Base-by-base conservation (phyloP, 305 asterid species). In the Solanum hybrid region DNA sequence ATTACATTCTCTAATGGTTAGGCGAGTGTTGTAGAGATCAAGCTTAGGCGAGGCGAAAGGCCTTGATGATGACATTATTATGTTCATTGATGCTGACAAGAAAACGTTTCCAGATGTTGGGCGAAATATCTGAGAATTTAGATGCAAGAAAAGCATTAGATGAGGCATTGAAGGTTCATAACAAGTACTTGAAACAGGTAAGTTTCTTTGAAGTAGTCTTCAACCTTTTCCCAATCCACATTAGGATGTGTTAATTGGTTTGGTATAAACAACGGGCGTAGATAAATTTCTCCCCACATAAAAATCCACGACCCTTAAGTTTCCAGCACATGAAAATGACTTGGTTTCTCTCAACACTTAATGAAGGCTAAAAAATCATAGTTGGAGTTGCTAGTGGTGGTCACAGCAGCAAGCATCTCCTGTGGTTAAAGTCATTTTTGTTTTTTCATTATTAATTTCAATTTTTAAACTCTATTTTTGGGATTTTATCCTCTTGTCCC, bases 131-230 rank as follows among this genome's bases (percentile, higher is more conserved):
- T 36, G 40, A 8, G 40, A 36, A 36, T 36, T 36, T 36, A 36
- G 40, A 36, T 36, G 40, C 33, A 18, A 74, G 87, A 76, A 95
- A 96, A 76, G 98, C 98, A 57, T 88, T 96, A 67, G 93, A 94
- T 79, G 95, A 92, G 92, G 99, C 98, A 57, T 82, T 96, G 91
- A 94, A 92, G 91, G 91, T 95, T 89, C 98, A 97, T 93, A 95
- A 93, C 93, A 97, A 97, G 93, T 97, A 97, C 92, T 90, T 97
- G 94, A 95, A 91, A 92, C 96, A 95, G 98, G 98, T 90, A 93
- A 93, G 94, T 88, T 89, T 90, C 76, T 51, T 28, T 69, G 40
- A 12, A 5, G 6, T n/a, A 2, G 16, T 9, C 34, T 13, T 81
- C 36, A 13, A 81, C 35, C 67, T 26, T 29, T 81, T 12, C 35